Evolutionary conservation across 345 rosid genomes (phyloP).

Genomic region (Eucalyptus cloeziana): DNA sequence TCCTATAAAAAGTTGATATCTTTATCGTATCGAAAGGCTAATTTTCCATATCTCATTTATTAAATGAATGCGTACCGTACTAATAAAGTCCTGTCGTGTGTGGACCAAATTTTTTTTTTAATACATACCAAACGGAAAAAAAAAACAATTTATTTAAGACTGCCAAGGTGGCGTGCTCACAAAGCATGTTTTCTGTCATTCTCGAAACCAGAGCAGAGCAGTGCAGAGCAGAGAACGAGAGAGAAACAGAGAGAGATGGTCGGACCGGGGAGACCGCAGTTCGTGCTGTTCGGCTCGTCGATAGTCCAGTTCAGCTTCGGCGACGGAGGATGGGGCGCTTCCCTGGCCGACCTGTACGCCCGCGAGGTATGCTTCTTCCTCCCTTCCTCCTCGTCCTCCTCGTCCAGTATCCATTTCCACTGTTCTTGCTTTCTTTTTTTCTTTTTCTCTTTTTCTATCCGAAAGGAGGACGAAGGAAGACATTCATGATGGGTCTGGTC

Average conservation of each 20-base stretch:
- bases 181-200: background rate
- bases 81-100: background rate
- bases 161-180: background rate
- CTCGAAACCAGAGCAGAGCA: background rate
- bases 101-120: background rate
- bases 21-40: background rate
- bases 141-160: background rate
- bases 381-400: background rate
- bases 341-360: slow-evolving; percentile 63
- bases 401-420: background rate
- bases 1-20: background rate
- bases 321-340: slow-evolving; percentile 73
- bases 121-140: background rate
- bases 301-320: slow-evolving; percentile 67
- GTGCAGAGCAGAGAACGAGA: background rate
- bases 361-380: slow-evolving; percentile 33
- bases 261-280: slow-evolving; percentile 75
- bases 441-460: background rate
- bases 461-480: background rate
- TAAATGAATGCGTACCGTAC: background rate
- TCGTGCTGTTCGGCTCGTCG: slow-evolving; percentile 93
- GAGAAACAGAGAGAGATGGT: slow-evolving; percentile 31
- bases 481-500: background rate
- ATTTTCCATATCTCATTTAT: background rate
- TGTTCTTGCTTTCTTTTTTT: background rate